Evolutionary conservation across 805 yeast species (phyloP), one percentile per base, ranked within the genome.

Genomic region (Starmerella asiatica): DNA sequence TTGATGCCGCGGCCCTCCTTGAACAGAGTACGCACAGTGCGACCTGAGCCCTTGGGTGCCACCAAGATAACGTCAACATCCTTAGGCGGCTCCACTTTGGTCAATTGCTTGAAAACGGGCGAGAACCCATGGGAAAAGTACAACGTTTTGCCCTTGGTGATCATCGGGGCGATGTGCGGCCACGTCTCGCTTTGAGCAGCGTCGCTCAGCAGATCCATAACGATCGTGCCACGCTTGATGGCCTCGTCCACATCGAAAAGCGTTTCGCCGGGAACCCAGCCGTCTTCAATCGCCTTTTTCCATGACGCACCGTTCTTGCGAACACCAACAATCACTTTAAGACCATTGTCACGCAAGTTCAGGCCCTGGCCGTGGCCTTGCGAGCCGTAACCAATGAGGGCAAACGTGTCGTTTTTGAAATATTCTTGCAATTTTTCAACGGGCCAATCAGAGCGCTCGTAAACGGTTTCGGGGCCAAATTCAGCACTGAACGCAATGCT

Each of bases 331-430:
- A 91, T 82, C 56, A 88, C 98, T 66, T 88, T 88, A 61, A 91
- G 68, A 68, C 98, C 98, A 61, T 91, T 88, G 75, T 91, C 98
- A 72, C 98, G 83, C 72, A 93, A 71, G 85, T 91, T 91, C 58
- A 91, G 77, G 69, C 96, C 97, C 74, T 91, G 98, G 64, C 98
- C 98, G 75, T 91, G 88, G 75, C 98, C 98, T 73, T 91, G 98
- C 54, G 98, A 88, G 63, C 98, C 98, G 78, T 91, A 91, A 69
- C 98, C 98, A 56, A 91, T 86, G 61, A 91, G 70, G 54, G 98
- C 97, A 61, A 91, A 71, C 47, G 98, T 91, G 66, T 91, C 97
- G 68, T 86, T 71, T 76, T 91, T 88, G 85, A 91, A 91, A 76
- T 86, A 91, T 60, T 84, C 86, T 50, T 79, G 74, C 60, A 91